Evolutionary conservation across 345 rosid genomes (phyloP), one percentile per base, ranked within the genome.

Genomic region (Pistacia vera): DNA sequence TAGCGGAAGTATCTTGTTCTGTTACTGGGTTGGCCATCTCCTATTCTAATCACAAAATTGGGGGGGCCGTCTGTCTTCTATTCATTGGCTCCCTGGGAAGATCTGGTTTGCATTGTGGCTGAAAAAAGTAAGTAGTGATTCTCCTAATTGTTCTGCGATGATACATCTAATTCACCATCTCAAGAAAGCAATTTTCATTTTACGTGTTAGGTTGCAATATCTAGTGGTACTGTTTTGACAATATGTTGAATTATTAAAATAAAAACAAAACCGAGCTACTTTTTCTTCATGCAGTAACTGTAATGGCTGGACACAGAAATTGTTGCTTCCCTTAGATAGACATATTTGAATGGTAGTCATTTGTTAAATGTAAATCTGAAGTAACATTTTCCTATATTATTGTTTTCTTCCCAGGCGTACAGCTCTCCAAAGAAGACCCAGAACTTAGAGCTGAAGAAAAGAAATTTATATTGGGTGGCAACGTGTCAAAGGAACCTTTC

Each of bases 31-130:
- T 95, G 83, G 99, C 82, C 10, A 48, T 95, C 99, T 71, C 99
- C 99, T 46, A 41, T 82, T 79, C 88, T 95, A 75, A 95, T 95
- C 73, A n/a, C 90, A 90, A 90, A 89, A 70, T 92, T 90, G 60
- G 98, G 99, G 14, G 93, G 99, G 98, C 92, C 98, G 51, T 95
- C 99, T 66, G 99, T 95, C 64, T 93, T 93, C 89, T 95, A 92
- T 76, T 83, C 95, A 5, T 93, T 84, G 99, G 99, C 49, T 93
- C 99, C 75, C 95, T 95, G 3, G 99, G 98, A 75, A 89, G 91
- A 85, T 95, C 58, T 95, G 99, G 99, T 89, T 95, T 86, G 81
- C 86, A 57, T 78, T 90, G 20, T 92, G 99, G 98, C 77, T 86
- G 41, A 87, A 73, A 81, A 87, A 88, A 75, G 98, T 93, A 84